A percentile compares a stretch with the other conserved stretches of the same genome.
Conservation (phyloP, 129 eudicot genomes). For the Lactuca saligna region DNA sequence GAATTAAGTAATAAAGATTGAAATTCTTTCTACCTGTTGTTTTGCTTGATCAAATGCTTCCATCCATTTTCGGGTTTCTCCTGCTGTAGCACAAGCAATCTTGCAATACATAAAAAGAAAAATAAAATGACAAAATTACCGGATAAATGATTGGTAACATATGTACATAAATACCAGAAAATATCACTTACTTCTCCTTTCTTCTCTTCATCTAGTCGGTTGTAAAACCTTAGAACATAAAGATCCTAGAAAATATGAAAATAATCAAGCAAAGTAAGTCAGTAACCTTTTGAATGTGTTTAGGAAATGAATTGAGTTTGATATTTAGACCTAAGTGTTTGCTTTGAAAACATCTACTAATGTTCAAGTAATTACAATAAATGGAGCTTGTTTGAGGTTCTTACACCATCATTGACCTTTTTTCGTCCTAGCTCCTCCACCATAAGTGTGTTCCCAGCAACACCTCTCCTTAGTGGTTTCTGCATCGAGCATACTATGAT, state of each 20-base stretch:
- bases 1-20: background rate
- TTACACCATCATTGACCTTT: conserved; percentile 68
- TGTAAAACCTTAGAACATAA: conserved; percentile 83
- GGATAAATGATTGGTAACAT: background rate
- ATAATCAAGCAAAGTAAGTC: conserved; percentile 8
- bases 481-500: conserved; percentile 42
- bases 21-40: conserved; percentile 55
- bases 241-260: conserved; percentile 53
- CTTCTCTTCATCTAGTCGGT: conserved; percentile 82
- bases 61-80: conserved; percentile 89
- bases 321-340: background rate
- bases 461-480: conserved; percentile 92
- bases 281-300: conserved; percentile 1
- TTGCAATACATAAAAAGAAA: conserved; percentile 44
- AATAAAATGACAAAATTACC: conserved; percentile 2
- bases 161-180: background rate
- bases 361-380: conserved; percentile 12
- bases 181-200: conserved; percentile 89
- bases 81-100: conserved; percentile 97
- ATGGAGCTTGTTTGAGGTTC: conserved; percentile 30
- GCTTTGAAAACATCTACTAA: background rate
- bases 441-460: conserved; percentile 73
- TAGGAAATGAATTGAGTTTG: conserved; percentile 2
- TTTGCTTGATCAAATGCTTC: conserved; percentile 96
- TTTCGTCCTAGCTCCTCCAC: conserved; percentile 83